A percentile compares a stretch with the other conserved stretches of the same genome.
Evolutionary conservation across 2,329 filamentous ascomycete genomes (phyloP).

Genomic region (Gremmenia infestans): DNA sequence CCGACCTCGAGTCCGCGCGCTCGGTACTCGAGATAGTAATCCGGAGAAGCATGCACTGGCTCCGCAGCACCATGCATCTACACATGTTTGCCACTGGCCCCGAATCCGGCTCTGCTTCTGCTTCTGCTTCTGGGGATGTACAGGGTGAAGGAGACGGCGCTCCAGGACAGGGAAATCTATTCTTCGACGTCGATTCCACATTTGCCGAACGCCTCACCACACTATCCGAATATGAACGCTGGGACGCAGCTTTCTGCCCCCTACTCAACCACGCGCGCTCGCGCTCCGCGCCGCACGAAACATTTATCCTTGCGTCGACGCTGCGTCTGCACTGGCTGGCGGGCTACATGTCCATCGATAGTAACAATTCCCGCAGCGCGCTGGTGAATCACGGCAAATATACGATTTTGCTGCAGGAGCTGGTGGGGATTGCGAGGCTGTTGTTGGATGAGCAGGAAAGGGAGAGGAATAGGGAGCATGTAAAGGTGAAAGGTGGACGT

Average conservation of each 20-base stretch:
- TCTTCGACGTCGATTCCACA: constrained; percentile 22
- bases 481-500: neutral
- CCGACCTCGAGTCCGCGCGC: constrained; percentile 12
- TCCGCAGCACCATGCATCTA: constrained; percentile 20
- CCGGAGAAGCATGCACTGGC: constrained; percentile 23
- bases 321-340: constrained; percentile 20
- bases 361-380: constrained; percentile 12
- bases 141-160: too few species aligned
- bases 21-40: constrained; percentile 18
- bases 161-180: neutral
- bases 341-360: constrained; percentile 17
- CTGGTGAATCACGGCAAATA: constrained; percentile 11
- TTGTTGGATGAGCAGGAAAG: constrained; percentile 5
- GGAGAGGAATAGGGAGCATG: neutral
- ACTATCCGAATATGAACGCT: constrained; percentile 21
- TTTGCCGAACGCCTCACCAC: constrained; percentile 18
- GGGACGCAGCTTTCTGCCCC: constrained; percentile 21
- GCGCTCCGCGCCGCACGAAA: constrained; percentile 9
- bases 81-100: constrained; percentile 13
- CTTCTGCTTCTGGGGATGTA: too few species aligned
- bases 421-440: constrained; percentile 13
- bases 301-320: constrained; percentile 13
- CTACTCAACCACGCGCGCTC: constrained; percentile 14
- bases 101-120: too few species aligned
- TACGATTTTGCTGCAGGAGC: constrained; percentile 13